Base-by-base conservation (phyloP, 805 yeast species). In the Wickerhamiella brachini region DNA sequence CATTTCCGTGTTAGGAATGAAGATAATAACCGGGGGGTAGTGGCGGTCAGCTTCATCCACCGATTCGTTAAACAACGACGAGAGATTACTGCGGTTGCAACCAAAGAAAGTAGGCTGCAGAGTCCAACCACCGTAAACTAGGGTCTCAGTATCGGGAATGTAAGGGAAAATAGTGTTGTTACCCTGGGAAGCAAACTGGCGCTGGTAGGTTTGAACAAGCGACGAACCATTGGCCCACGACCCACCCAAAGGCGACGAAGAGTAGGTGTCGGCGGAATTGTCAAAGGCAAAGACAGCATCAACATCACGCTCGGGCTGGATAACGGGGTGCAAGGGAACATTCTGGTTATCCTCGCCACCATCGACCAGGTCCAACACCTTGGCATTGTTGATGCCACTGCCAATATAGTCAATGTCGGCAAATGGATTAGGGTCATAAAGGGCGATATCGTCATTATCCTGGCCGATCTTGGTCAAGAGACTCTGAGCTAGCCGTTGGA, bases 341-440 rank as follows among this genome's bases (percentile, higher is more conserved):
- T 83, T 83, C 64, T 83, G 87, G 8, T 72, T 70, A 62, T 84
- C 90, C 63, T 81, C 86, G 31, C 93, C 94, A 44, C 94, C 94
- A 62, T 85, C 94, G 29, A 78, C 86, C 53, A 85, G 67, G 52
- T 64, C 52, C 48, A 84, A 67, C 65, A 52, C 63, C 38, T 76
- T 72, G 9, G 67, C 65, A 39, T 55, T 49, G 34, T 44, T 24
- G n/a, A 51, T 31, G 3, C 38, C 44, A 47, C 52, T 55, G 22
- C 21, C 47, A 10, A 55, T 44, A 13, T 48, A 54, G 22, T 49
- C 47, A 22, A 55, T 21, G 17, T 54, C 72, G 51, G 64, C 69
- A 67, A 81, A 83, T 47, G 94, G 94, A 61, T 83, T 85, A 50
- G 94, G 93, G 20, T 65, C 62, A 65, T 79, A 81, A 46, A 75